Evolutionary conservation across 2,329 filamentous ascomycete species (phyloP).

Genomic region (Emergomyces africanus): DNA sequence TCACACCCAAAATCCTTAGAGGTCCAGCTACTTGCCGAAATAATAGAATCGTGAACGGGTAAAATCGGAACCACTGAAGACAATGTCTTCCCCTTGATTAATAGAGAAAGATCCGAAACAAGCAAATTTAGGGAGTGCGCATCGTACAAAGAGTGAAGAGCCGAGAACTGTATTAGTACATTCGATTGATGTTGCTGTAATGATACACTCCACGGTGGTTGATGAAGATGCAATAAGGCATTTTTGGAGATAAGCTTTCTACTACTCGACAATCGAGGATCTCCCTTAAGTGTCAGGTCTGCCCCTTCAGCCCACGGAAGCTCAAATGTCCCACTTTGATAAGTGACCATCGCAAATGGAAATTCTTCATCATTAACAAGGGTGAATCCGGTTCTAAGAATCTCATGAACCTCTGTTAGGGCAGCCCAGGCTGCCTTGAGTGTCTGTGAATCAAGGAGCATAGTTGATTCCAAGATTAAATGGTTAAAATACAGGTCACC

Average conservation of each 20-base stretch:
- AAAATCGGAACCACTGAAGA: slow-evolving; percentile 25
- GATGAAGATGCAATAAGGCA: slow-evolving; percentile 35
- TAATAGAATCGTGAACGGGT: slow-evolving; percentile 32
- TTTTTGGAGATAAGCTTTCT: slow-evolving; percentile 6
- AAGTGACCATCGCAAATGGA: slow-evolving; percentile 65
- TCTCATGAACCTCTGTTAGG: slow-evolving; percentile 46
- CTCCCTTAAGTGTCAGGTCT: background rate
- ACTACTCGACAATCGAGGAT: background rate
- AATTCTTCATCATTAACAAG: slow-evolving; percentile 45
- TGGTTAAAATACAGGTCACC: slow-evolving; percentile 67
- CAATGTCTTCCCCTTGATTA: slow-evolving; percentile 22
- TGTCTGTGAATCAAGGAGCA: slow-evolving; percentile 22
- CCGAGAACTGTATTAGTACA: slow-evolving; percentile 36
- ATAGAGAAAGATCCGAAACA: slow-evolving; percentile 43
- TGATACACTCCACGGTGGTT: slow-evolving; percentile 51
- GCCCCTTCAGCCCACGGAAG: slow-evolving; percentile 27
- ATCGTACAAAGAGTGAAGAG: slow-evolving; percentile 80
- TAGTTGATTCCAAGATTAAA: slow-evolving; percentile 41
- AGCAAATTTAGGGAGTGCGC: slow-evolving; percentile 58
- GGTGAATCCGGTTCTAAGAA: slow-evolving; percentile 65
- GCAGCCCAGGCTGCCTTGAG: slow-evolving; percentile 48
- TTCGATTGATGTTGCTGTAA: slow-evolving; percentile 27
- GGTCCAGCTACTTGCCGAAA: slow-evolving; percentile 21
- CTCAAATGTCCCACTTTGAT: slow-evolving; percentile 23
- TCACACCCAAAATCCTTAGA: slow-evolving; percentile 21